Conservation (phyloP, 2,329 filamentous ascomycete genomes). For the Aspergillus sp. region DNA sequence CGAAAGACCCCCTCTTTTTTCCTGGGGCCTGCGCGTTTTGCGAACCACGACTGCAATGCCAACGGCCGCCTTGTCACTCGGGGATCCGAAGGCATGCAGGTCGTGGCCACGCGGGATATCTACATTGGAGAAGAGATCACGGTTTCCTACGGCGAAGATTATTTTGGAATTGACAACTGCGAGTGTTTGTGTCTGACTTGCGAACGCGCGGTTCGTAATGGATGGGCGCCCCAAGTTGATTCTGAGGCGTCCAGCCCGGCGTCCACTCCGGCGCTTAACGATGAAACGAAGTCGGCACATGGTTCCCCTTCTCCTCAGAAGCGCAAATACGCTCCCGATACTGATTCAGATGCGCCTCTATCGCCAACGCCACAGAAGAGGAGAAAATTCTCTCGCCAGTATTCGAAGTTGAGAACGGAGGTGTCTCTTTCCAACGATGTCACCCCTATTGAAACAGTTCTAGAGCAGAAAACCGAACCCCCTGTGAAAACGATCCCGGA, state of each 20-base stretch:
- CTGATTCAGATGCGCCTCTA: slow-evolving; percentile 25
- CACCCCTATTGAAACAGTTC: slow-evolving; percentile 20
- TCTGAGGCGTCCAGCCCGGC: slow-evolving; percentile 37
- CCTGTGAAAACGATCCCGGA: background rate
- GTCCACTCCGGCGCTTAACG: slow-evolving; percentile 30
- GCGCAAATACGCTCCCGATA: slow-evolving; percentile 25
- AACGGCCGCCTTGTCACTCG: slow-evolving; percentile 86
- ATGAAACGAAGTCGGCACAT: slow-evolving; percentile 22
- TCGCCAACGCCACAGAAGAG: slow-evolving; percentile 33
- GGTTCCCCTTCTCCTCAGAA: slow-evolving; percentile 23
- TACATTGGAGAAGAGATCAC: slow-evolving; percentile 91
- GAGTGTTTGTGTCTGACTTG: slow-evolving; percentile 92
- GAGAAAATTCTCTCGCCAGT: slow-evolving; percentile 32
- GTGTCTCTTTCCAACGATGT: slow-evolving; percentile 32
- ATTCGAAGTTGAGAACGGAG: slow-evolving; percentile 38
- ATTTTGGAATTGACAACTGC: slow-evolving; percentile 92
- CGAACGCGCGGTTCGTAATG: slow-evolving; percentile 72
- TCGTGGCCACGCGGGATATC: slow-evolving; percentile 80
- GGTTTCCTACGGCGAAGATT: slow-evolving; percentile 91
- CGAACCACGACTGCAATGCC: slow-evolving; percentile 93
- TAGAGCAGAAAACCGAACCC: slow-evolving; percentile 10
- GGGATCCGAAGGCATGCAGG: slow-evolving; percentile 83
- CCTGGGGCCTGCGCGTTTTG: slow-evolving; percentile 90
- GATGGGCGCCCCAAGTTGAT: slow-evolving; percentile 65
- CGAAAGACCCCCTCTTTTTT: slow-evolving; percentile 90